These are phyloP conservation scores for Leccinum pellstonianum DNA, from an alignment of 768 basidiomycete species.

Conservation along the genomic window DNA sequence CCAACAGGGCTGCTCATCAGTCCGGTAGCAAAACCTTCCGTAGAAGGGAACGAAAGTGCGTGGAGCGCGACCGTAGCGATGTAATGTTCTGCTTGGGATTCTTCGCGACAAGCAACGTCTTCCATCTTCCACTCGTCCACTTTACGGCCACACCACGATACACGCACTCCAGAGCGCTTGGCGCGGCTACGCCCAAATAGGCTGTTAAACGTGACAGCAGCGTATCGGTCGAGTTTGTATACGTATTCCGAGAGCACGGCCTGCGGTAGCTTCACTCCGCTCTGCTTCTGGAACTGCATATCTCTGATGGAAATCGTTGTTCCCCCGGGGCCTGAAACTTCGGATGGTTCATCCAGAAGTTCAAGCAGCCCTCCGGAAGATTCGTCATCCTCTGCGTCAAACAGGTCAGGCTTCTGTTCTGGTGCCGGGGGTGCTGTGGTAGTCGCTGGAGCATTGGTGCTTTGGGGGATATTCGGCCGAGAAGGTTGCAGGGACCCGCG, in stretches of 20 bases:
- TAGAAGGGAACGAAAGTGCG: slow-evolving; percentile 61
- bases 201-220: slow-evolving; percentile 62
- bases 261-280: slow-evolving; percentile 81
- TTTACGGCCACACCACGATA: slow-evolving; percentile 69
- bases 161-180: slow-evolving; percentile 65
- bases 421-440: neutral
- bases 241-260: slow-evolving; percentile 66
- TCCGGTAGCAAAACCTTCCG: slow-evolving; percentile 63
- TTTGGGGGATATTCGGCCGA: neutral
- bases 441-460: neutral
- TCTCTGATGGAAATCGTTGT: slow-evolving; percentile 56
- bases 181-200: slow-evolving; percentile 75
- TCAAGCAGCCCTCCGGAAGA: slow-evolving; percentile 67
- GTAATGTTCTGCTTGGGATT: slow-evolving; percentile 85
- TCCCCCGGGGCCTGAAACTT: slow-evolving; percentile 53
- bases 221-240: slow-evolving; percentile 67
- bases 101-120: slow-evolving; percentile 76
- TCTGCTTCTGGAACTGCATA: slow-evolving; percentile 81
- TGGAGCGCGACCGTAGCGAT: slow-evolving; percentile 85
- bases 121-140: slow-evolving; percentile 77
- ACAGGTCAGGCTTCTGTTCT: slow-evolving; percentile 40
- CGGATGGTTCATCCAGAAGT: slow-evolving; percentile 63
- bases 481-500: slow-evolving; percentile 27
- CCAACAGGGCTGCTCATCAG: slow-evolving; percentile 43
- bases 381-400: slow-evolving; percentile 52